Evolutionary conservation across 768 basidiomycete genomes (phyloP).

Genomic region (Lanmaoa pseudosensibilis): DNA sequence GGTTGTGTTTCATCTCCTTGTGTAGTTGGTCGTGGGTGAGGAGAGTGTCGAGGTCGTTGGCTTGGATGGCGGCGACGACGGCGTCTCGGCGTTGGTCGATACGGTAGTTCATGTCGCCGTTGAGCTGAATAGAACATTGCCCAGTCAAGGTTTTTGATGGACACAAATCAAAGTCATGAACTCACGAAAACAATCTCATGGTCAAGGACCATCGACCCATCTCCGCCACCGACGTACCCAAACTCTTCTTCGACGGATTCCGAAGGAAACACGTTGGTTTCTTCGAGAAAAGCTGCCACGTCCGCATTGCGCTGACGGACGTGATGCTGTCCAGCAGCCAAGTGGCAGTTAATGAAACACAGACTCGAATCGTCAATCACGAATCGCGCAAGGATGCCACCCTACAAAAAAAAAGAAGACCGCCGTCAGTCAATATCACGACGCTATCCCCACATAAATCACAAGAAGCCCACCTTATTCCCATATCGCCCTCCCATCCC

Average conservation of each 20-base stretch:
- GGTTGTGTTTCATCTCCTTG: slow-evolving; percentile 86
- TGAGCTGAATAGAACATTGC: slow-evolving; percentile 49
- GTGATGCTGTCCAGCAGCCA: slow-evolving; percentile 91
- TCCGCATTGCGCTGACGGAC: slow-evolving; percentile 84
- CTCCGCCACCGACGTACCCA: slow-evolving; percentile 85
- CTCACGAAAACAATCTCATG: slow-evolving; percentile 89
- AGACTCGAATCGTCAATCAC: slow-evolving; percentile 90
- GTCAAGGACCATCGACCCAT: slow-evolving; percentile 90
- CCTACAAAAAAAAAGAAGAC: slow-evolving; percentile 44
- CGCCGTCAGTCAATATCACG: neutral
- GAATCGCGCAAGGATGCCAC: slow-evolving; percentile 87
- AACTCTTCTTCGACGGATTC: slow-evolving; percentile 54
- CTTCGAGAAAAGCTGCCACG: slow-evolving; percentile 83
- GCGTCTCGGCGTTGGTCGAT: slow-evolving; percentile 90
- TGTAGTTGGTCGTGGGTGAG: slow-evolving; percentile 82
- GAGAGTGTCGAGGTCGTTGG: slow-evolving; percentile 63
- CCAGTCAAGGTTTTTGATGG: neutral
- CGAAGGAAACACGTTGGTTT: slow-evolving; percentile 62
- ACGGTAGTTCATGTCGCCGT: slow-evolving; percentile 96
- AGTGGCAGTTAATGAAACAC: slow-evolving; percentile 95
- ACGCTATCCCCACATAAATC: neutral
- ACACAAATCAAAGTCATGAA: neutral
- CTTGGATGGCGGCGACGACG: slow-evolving; percentile 68
- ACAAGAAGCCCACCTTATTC: slow-evolving; percentile 70
- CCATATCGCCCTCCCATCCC: slow-evolving; percentile 94